Conservation (phyloP, 371 early-diverging fungal species). For the Choanephora cucurbitarum region DNA sequence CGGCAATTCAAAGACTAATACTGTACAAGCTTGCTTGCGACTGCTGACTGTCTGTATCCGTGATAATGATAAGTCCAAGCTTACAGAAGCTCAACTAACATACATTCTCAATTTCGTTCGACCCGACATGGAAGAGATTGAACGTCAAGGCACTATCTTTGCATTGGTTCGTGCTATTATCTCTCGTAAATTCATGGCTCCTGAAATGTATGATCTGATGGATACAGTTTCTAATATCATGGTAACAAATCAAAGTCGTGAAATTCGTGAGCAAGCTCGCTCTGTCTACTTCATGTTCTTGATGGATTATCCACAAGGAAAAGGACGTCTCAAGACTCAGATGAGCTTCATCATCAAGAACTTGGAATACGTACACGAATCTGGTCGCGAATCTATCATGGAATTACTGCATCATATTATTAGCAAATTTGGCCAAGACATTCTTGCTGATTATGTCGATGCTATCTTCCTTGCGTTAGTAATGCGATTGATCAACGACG, state of each 20-base stretch:
- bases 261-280: constrained; percentile 84
- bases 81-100: constrained; percentile 78
- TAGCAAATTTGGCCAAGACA: constrained; percentile 73
- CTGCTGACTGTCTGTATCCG: constrained; percentile 79
- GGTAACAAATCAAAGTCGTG: constrained; percentile 82
- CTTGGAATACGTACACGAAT: constrained; percentile 86
- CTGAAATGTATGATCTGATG: constrained; percentile 92
- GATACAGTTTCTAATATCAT: constrained; percentile 74
- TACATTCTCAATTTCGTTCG: constrained; percentile 77
- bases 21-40: constrained; percentile 80
- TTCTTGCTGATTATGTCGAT: constrained; percentile 76
- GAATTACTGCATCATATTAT: constrained; percentile 80
- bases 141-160: constrained; percentile 83
- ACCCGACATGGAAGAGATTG: constrained; percentile 89
- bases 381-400: constrained; percentile 87
- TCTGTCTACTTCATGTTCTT: constrained; percentile 85
- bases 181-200: constrained; percentile 79
- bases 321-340: constrained; percentile 72
- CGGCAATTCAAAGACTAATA: constrained; percentile 66
- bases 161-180: constrained; percentile 85
- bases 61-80: constrained; percentile 56
- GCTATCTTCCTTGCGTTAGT: constrained; percentile 84
- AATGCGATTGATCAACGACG: constrained; percentile 87
- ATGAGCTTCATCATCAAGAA: constrained; percentile 89
- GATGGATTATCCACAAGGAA: constrained; percentile 92